Evolutionary conservation across 345 rosid species (phyloP).

Genomic region (Hibiscus syriacus): DNA sequence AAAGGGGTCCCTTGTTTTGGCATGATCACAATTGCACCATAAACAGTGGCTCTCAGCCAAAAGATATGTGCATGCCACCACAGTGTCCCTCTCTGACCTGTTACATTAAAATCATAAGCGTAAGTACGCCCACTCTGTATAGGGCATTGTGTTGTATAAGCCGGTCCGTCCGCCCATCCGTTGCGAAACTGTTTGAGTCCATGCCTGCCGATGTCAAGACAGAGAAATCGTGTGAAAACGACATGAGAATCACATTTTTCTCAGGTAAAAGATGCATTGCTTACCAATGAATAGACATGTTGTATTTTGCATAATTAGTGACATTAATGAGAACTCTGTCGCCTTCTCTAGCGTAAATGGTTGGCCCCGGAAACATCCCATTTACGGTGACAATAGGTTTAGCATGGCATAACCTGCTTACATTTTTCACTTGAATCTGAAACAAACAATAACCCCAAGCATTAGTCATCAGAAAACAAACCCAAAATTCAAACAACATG

Average conservation of each 20-base stretch:
- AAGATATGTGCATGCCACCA: conserved; percentile 69
- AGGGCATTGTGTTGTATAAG: conserved; percentile 76
- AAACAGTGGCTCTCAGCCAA: conserved; percentile 65
- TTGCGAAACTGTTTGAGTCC: conserved; percentile 64
- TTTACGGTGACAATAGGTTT: conserved; percentile 18
- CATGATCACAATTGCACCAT: conserved; percentile 57
- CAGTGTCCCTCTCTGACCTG: conserved; percentile 66
- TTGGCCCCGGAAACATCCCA: conserved; percentile 50
- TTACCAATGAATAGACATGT: conserved; percentile 63
- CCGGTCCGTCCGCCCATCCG: conserved; percentile 89
- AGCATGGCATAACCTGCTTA: conserved; percentile 18
- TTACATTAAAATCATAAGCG: conserved; percentile 46
- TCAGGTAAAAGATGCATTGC: not conserved
- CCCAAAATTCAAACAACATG: not conserved
- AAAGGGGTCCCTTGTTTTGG: conserved; percentile 63
- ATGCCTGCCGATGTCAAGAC: conserved; percentile 42
- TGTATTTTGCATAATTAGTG: conserved; percentile 48
- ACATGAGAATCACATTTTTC: not conserved
- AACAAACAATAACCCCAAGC: conserved; percentile 11
- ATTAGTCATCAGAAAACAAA: not conserved
- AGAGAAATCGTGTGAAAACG: not conserved
- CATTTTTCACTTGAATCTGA: conserved; percentile 17
- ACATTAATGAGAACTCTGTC: conserved; percentile 52
- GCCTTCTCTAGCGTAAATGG: conserved; percentile 40
- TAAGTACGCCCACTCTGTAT: conserved; percentile 52